Conservation (phyloP, 345 rosid genomes). For the Rubroshorea leprosula region DNA sequence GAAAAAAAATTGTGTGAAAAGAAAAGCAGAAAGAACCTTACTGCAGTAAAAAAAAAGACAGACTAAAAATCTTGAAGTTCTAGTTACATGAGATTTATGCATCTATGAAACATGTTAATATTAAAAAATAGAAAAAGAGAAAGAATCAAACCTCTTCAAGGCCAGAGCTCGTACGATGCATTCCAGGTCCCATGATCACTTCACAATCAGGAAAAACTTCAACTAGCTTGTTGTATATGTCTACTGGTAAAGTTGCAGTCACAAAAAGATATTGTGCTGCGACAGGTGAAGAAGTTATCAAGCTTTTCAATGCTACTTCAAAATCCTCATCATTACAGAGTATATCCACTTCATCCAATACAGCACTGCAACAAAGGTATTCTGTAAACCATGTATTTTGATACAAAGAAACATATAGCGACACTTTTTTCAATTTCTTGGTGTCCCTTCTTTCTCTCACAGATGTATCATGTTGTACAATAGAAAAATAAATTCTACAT, state of each 20-base stretch:
- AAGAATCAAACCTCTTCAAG: constrained; percentile 74
- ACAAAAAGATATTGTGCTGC: constrained; percentile 79
- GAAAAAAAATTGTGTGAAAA: too few relatives aligned
- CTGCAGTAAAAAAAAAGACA: too few relatives aligned
- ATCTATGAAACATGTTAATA: background rate
- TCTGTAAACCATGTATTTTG: background rate
- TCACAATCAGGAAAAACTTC: constrained; percentile 79
- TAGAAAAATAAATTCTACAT: too few relatives aligned
- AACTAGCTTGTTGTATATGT: constrained; percentile 75
- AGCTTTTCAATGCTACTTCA: constrained; percentile 62
- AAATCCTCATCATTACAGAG: constrained; percentile 76
- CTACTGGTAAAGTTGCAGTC: constrained; percentile 86
- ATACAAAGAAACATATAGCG: too few relatives aligned
- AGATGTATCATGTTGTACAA: too few relatives aligned
- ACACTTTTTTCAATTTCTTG: too few relatives aligned
- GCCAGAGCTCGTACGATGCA: constrained; percentile 72
- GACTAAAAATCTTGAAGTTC: too few relatives aligned
- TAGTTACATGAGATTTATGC: background rate
- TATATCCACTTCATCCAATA: constrained; percentile 90
- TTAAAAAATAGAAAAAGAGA: background rate
- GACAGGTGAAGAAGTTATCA: constrained; percentile 66
- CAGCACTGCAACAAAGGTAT: constrained; percentile 46
- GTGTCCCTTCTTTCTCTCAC: too few relatives aligned
- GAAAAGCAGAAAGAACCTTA: too few relatives aligned
- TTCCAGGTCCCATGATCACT: constrained; percentile 90